These are phyloP conservation scores for Epipyxis sp. DNA, from an alignment of 108 stramenopile species.

Conservation along the genomic window DNA sequence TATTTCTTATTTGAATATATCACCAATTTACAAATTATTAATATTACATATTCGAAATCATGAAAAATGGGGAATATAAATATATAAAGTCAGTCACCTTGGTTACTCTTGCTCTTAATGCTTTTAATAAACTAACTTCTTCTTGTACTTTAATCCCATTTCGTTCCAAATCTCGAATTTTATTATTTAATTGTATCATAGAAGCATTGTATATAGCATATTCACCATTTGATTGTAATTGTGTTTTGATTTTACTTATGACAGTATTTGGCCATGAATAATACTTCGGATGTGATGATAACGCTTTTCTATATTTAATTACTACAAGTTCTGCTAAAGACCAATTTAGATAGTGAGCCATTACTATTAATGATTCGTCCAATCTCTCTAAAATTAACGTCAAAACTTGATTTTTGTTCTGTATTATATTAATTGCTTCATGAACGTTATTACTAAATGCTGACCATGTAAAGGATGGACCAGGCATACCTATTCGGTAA, in stretches of 20 bases:
- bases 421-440: background rate
- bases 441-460: background rate
- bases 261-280: background rate
- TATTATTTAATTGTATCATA: background rate
- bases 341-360: conserved; percentile 11
- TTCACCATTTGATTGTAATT: background rate
- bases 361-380: conserved; percentile 22
- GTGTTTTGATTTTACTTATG: background rate
- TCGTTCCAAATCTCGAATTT: background rate
- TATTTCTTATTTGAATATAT: too few relatives aligned
- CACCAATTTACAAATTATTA: too few relatives aligned
- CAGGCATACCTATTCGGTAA: background rate
- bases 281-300: conserved; percentile 19
- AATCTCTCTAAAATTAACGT: conserved; percentile 19
- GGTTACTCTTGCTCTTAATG: background rate
- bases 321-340: conserved; percentile 17
- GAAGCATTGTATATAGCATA: background rate
- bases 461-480: background rate
- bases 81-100: too few relatives aligned
- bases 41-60: too few relatives aligned
- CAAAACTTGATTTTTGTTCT: background rate
- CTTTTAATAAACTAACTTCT: background rate
- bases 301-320: background rate
- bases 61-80: too few relatives aligned
- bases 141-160: background rate